phyloP scores from a whole-genome alignment of 352 stramenopile species.

The Hyaloperonospora arabidopsidis region DNA sequence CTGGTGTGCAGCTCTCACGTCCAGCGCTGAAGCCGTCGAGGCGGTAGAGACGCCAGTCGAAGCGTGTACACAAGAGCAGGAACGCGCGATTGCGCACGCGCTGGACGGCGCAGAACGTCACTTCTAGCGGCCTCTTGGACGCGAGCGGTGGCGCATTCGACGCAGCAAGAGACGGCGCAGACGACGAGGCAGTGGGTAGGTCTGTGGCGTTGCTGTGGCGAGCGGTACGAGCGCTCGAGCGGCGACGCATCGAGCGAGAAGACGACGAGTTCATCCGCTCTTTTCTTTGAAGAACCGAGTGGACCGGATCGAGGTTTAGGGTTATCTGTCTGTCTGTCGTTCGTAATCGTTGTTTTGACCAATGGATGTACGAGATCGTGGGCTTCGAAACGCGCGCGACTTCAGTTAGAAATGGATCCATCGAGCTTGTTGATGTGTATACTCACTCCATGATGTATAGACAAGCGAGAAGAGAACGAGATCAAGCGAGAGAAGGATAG shows the following conservation, averaged over 20 bases:
- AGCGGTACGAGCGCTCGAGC: constrained; percentile 20
- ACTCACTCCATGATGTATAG: no score
- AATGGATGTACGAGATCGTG: no score
- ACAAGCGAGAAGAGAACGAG: no score
- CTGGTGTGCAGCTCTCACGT: constrained; percentile 36
- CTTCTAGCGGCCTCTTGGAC: constrained; percentile 26
- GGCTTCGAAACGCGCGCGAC: no score
- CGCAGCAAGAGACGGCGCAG: constrained; percentile 2
- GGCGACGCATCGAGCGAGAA: constrained; percentile 16
- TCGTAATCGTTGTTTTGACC: no score
- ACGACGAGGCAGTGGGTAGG: background rate
- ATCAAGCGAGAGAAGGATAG: no score
- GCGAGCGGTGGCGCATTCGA: constrained; percentile 11
- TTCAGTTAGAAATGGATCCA: no score
- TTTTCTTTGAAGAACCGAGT: constrained; percentile 12
- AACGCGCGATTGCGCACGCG: constrained; percentile 42
- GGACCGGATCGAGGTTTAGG: no score
- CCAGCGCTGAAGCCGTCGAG: constrained; percentile 40
- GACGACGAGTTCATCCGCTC: constrained; percentile 1
- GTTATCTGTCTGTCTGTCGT: no score
- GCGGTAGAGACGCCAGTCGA: constrained; percentile 49
- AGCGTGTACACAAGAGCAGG: constrained; percentile 49
- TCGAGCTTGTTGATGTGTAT: no score
- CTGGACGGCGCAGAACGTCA: constrained; percentile 62
- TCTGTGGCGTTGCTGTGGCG: constrained; percentile 8